A percentile compares a stretch with the other conserved stretches of the same genome.
Conservation (phyloP, 2,329 filamentous ascomycete species). For the Colletotrichum tropicale region DNA sequence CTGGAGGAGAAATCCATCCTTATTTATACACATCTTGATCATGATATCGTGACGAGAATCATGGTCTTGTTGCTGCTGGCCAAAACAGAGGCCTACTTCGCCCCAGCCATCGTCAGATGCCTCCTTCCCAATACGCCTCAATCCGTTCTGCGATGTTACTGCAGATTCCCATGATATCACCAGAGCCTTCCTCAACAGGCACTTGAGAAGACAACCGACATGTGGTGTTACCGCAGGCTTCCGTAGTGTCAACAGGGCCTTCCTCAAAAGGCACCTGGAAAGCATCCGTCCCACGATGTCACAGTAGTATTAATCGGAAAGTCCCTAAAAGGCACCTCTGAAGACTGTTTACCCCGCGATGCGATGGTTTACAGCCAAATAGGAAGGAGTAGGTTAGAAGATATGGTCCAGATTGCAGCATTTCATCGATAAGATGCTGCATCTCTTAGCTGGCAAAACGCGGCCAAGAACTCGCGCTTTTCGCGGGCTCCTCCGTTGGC, state of each 20-base stretch:
- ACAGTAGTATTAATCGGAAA: background rate
- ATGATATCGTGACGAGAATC: background rate
- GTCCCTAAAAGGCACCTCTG: background rate
- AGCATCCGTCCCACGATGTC: background rate
- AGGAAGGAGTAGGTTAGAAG: conserved; percentile 6
- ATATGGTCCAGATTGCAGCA: background rate
- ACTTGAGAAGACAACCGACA: background rate
- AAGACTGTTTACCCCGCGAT: conserved; percentile 5
- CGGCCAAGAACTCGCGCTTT: background rate
- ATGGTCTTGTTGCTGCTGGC: background rate
- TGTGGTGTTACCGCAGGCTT: background rate
- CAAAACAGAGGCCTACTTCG: background rate
- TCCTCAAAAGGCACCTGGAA: conserved; percentile 8
- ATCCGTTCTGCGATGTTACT: background rate
- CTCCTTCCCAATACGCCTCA: conserved; percentile 15
- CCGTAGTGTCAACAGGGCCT: background rate
- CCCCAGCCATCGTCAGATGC: background rate
- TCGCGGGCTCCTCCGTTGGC: background rate
- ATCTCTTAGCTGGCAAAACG: background rate
- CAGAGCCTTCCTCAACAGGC: background rate
- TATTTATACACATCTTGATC: conserved; percentile 2
- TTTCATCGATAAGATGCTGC: background rate
- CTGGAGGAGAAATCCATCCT: background rate
- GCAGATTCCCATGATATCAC: background rate
- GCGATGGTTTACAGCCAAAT: background rate